Evolutionary conservation across 1,284 basidiomycete species (phyloP).

Genomic region (Melanopsichium pennsylvanicum): DNA sequence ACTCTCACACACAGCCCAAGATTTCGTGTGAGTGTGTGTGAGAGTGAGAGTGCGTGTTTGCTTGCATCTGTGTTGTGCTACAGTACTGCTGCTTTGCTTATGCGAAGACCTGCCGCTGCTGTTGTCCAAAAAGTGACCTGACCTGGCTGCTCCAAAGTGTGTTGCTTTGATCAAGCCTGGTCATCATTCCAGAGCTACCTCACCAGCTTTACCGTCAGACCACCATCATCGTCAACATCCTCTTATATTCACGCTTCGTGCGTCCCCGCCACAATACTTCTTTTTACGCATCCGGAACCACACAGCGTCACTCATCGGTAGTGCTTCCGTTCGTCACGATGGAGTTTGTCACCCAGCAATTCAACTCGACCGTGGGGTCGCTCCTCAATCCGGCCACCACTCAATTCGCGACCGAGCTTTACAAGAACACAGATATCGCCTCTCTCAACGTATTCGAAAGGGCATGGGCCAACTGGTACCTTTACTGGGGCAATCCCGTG

Average conservation of each 20-base stretch:
- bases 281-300: background rate
- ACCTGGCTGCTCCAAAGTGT: too few relatives aligned
- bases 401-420: constrained; percentile 66
- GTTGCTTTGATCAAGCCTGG: constrained; percentile 1
- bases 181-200: too few relatives aligned
- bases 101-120: too few relatives aligned
- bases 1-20: too few relatives aligned
- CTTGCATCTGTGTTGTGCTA: too few relatives aligned
- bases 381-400: constrained; percentile 44
- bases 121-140: too few relatives aligned
- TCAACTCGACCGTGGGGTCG: constrained; percentile 46
- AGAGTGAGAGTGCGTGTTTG: too few relatives aligned
- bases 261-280: constrained; percentile 2
- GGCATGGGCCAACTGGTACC: constrained; percentile 67
- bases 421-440: constrained; percentile 50
- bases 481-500: constrained; percentile 76
- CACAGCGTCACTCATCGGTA: constrained; percentile 5
- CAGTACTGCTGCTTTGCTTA: too few relatives aligned
- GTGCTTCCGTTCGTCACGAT: constrained; percentile 16
- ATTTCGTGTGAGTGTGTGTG: too few relatives aligned
- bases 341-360: constrained; percentile 44
- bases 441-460: constrained; percentile 56
- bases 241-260: constrained; percentile 3
- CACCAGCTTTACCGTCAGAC: too few relatives aligned
- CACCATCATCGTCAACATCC: constrained; percentile 2